Conservation (phyloP, 2,329 filamentous ascomycete species). For the Talaromyces sp. region DNA sequence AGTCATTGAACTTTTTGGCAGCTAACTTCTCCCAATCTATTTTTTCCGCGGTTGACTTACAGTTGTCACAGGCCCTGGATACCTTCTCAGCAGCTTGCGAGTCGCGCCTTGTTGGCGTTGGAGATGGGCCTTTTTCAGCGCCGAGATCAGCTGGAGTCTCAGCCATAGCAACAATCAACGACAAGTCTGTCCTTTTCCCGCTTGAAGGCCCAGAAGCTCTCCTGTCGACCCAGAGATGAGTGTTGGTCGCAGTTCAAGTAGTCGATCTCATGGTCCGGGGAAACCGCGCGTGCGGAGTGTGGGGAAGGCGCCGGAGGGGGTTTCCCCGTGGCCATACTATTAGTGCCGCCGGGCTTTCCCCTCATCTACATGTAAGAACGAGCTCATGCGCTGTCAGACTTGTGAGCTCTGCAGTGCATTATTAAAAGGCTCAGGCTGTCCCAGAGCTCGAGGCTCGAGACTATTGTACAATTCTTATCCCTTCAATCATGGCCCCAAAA, state of each 20-base stretch:
- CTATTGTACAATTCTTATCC: not conserved
- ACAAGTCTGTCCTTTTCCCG: not conserved
- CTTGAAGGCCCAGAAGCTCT: not conserved
- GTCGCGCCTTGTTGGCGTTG: constrained; percentile 2
- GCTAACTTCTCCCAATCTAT: not conserved
- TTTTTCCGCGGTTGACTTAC: constrained; percentile 1
- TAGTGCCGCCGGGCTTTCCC: not conserved
- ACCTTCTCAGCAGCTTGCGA: constrained; percentile 10
- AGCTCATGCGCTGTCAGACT: not conserved
- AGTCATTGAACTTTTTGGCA: not conserved
- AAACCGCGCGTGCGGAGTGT: not conserved
- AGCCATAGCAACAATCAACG: not conserved
- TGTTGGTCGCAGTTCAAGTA: not conserved
- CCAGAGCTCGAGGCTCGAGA: not conserved
- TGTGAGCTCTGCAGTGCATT: not conserved
- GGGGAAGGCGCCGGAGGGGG: not conserved
- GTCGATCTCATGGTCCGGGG: not conserved
- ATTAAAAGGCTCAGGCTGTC: not conserved
- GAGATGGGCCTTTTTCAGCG: not conserved
- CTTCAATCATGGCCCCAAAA: not conserved
- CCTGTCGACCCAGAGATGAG: not conserved
- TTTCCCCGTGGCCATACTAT: not conserved
- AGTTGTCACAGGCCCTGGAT: constrained; percentile 10
- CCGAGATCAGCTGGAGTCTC: not conserved
- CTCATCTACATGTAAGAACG: too few species aligned